phyloP scores from a whole-genome alignment of 2,329 filamentous ascomycete genomes.

The Dothiorella sarmentorum region DNA sequence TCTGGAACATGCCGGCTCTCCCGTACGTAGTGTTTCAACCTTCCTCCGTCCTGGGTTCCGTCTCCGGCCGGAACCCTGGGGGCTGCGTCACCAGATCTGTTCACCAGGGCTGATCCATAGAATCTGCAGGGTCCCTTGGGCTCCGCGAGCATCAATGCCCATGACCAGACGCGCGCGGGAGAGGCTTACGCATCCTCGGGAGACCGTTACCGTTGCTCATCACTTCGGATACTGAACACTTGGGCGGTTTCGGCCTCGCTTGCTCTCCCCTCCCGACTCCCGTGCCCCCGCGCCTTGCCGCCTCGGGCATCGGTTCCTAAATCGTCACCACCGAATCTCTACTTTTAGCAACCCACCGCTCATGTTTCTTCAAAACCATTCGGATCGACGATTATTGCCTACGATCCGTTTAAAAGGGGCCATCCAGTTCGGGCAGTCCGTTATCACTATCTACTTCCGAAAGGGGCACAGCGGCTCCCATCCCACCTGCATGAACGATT shows the following conservation, averaged over 20 bases:
- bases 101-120: background rate
- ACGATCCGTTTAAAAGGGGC: background rate
- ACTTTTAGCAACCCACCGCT: slow-evolving; percentile 3
- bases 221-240: slow-evolving; percentile 1
- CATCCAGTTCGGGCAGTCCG: background rate
- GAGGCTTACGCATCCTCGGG: background rate
- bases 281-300: background rate
- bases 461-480: background rate
- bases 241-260: background rate
- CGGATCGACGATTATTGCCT: slow-evolving; percentile 4
- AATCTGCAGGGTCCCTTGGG: background rate
- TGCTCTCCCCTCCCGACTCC: background rate
- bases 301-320: slow-evolving; percentile 1
- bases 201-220: background rate
- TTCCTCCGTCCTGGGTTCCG: background rate
- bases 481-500: background rate
- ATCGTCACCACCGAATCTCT: background rate
- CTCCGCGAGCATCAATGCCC: background rate
- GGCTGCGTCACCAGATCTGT: background rate
- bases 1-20: background rate
- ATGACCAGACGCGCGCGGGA: background rate
- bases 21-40: background rate
- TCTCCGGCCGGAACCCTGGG: background rate
- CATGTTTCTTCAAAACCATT: background rate
- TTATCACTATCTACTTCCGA: background rate